A percentile compares a stretch with the other conserved stretches of the same genome.
These are phyloP conservation scores for Paracoccidioides brasiliensis DNA, from an alignment of 2,329 filamentous ascomycete species.

Conservation along the genomic window DNA sequence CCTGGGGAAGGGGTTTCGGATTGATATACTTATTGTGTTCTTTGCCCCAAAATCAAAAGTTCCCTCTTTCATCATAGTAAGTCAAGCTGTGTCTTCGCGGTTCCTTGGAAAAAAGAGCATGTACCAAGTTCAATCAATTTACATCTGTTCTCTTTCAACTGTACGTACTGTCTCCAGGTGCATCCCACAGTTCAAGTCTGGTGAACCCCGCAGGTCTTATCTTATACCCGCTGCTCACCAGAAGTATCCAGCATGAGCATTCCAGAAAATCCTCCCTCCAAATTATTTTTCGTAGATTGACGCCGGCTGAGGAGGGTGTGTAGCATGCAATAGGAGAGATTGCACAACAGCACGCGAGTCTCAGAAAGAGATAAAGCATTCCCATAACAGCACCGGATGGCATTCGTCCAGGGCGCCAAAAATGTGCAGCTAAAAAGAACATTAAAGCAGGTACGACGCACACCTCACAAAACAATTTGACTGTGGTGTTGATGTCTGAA, in stretches of 20 bases:
- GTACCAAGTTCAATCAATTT: background rate
- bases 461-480: background rate
- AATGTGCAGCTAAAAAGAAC: background rate
- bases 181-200: background rate
- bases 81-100: background rate
- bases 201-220: too few species aligned
- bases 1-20: background rate
- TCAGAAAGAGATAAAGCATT: background rate
- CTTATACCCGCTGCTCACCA: too few species aligned
- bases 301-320: background rate
- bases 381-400: background rate
- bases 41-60: background rate
- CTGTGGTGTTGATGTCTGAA: background rate
- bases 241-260: background rate
- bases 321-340: background rate
- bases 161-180: background rate
- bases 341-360: background rate
- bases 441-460: background rate
- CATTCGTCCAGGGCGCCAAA: background rate
- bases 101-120: background rate
- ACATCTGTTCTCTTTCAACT: background rate
- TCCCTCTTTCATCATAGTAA: background rate
- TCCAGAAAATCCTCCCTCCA: background rate
- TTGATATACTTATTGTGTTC: background rate
- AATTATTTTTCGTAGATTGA: background rate